These are phyloP conservation scores for Xerocomellus amylosporus DNA, from an alignment of 768 basidiomycete genomes.

Conservation along the genomic window DNA sequence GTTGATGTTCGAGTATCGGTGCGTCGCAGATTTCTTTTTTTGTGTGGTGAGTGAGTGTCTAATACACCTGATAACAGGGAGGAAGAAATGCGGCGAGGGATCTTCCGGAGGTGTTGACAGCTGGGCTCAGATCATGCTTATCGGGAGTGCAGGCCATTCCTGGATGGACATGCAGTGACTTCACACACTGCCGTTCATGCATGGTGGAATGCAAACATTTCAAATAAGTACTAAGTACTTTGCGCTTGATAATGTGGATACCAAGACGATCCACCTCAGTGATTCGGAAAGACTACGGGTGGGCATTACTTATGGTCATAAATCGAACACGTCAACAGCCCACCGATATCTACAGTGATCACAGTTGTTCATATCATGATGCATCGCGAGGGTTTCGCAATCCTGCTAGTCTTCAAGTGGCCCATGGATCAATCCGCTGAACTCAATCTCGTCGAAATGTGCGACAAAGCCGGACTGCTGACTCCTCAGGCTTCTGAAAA, in stretches of 20 bases:
- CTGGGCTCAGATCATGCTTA: neutral
- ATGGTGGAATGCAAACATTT: too few species aligned
- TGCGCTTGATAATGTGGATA: neutral
- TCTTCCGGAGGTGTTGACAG: constrained; percentile 47
- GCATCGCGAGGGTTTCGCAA: too few species aligned
- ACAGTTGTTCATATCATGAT: neutral
- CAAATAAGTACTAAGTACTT: too few species aligned
- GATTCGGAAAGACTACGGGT: neutral
- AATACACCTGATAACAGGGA: constrained; percentile 44
- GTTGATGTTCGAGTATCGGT: constrained; percentile 96
- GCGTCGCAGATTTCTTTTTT: constrained; percentile 24
- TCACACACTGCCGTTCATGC: neutral
- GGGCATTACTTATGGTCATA: too few species aligned
- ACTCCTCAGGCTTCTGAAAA: neutral
- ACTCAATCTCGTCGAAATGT: neutral
- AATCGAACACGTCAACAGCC: neutral
- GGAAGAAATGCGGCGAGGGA: constrained; percentile 67
- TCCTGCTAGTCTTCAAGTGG: neutral
- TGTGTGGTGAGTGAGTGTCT: neutral
- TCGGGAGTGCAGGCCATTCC: neutral
- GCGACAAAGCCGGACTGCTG: neutral
- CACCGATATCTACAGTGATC: too few species aligned
- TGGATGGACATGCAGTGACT: neutral
- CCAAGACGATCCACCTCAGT: neutral
- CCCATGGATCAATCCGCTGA: neutral